Evolutionary conservation across 2,329 filamentous ascomycete species (phyloP), one percentile per base, ranked within the genome.

Genomic region (Sphaerulina populicola): DNA sequence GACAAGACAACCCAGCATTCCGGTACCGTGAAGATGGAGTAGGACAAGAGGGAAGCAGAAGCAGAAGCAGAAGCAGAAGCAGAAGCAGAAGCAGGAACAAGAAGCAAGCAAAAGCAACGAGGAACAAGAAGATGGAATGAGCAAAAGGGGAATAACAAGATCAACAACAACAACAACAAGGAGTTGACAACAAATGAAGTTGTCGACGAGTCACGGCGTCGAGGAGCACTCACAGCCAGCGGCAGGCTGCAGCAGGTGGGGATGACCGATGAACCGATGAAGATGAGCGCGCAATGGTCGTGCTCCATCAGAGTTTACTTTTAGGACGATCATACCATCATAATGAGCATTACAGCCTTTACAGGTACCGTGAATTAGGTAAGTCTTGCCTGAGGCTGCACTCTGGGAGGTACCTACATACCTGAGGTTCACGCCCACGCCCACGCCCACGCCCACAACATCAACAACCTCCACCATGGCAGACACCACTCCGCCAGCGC

Each of bases 401-500:
- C n/a, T n/a, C n/a, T n/a, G n/a, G n/a, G n/a, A n/a, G n/a, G n/a
- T n/a, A 21, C 3, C 36, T 14, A 39, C 36, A 15, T 39, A n/a
- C n/a, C n/a, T n/a, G n/a, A n/a, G n/a, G n/a, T n/a, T n/a, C n/a
- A n/a, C n/a, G n/a, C n/a, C n/a, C n/a, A n/a, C n/a, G n/a, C n/a
- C n/a, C n/a, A n/a, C n/a, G n/a, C n/a, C n/a, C n/a, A 39, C 37
- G 11, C 11, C 12, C 23, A 23, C 23, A 14, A 7, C 39, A 42
- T 18, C 9, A 9, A 15, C 45, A 27, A 12, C 37, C 6, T 38
- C 23, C 48, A 60, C n/a, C 52, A 67, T 67, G 64, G 59, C 66
- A 44, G 65, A 69, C 56, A 64, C 68, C 56, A 54, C 62, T 55
- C 59, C 31, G 12, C 31, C 31, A 35, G 2, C 30, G 30, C n/a